phyloP scores from a whole-genome alignment of 192 early-diverging fungal genomes.

The Mycoemilia scoparia region DNA sequence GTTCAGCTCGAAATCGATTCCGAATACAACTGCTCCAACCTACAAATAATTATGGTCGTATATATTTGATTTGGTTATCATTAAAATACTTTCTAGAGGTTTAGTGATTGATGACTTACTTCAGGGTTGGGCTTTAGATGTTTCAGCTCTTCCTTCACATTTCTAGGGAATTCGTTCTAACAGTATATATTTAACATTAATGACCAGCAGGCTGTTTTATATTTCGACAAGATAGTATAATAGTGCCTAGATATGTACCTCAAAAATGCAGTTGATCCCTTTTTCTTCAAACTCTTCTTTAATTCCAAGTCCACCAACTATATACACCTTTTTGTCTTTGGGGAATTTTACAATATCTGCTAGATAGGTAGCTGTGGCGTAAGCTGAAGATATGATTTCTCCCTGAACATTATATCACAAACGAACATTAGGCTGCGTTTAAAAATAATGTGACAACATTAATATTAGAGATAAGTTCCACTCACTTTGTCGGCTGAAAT shows the following conservation, averaged over 20 bases:
- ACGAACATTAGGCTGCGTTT: neutral
- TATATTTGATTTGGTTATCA: constrained; percentile 6
- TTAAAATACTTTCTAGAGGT: too few relatives aligned
- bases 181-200: constrained; percentile 7
- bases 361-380: constrained; percentile 84
- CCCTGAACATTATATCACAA: constrained; percentile 24
- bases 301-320: constrained; percentile 80
- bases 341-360: constrained; percentile 66
- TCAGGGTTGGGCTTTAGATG: constrained; percentile 39
- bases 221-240: too few relatives aligned
- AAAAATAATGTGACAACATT: too few relatives aligned
- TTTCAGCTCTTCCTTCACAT: constrained; percentile 31
- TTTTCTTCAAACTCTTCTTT: constrained; percentile 62
- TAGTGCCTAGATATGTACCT: too few relatives aligned
- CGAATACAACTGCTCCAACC: constrained; percentile 86
- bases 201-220: too few relatives aligned
- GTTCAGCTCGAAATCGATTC: constrained; percentile 82
- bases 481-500: constrained; percentile 55
- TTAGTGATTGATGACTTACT: too few relatives aligned
- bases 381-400: constrained; percentile 86
- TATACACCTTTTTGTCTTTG: constrained; percentile 74
- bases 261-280: constrained; percentile 47
- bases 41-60: constrained; percentile 9
- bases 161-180: constrained; percentile 31
- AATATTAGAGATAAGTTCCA: neutral